A percentile compares a stretch with the other conserved stretches of the same genome.
Conservation (phyloP, 2,329 filamentous ascomycete genomes). For the Penicillium frequentans region DNA sequence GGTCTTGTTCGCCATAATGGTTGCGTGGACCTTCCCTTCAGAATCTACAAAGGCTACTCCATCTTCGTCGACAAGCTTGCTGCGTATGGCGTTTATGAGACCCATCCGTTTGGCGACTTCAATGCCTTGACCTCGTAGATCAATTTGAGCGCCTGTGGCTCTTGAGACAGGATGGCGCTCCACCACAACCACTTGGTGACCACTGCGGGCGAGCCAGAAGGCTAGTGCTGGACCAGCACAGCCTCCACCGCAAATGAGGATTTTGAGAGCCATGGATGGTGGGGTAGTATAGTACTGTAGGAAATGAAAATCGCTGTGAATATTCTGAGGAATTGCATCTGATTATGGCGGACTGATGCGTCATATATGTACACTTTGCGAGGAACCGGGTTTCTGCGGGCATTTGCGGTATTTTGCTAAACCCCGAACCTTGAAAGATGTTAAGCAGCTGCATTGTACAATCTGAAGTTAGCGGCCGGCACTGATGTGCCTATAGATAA, state of each 20-base stretch:
- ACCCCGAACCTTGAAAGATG: not conserved
- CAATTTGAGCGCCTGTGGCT: slow-evolving; percentile 53
- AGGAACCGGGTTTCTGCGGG: not conserved
- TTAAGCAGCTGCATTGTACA: not conserved
- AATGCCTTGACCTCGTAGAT: slow-evolving; percentile 54
- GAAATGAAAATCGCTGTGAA: not conserved
- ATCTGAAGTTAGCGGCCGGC: not conserved
- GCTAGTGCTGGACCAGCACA: slow-evolving; percentile 48
- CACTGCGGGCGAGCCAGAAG: slow-evolving; percentile 46
- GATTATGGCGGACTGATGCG: not conserved
- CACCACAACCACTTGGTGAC: slow-evolving; percentile 41
- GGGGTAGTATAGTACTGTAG: not conserved
- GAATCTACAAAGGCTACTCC: slow-evolving; percentile 51
- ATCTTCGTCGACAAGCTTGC: slow-evolving; percentile 46
- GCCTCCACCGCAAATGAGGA: slow-evolving; percentile 51
- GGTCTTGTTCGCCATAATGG: slow-evolving; percentile 40
- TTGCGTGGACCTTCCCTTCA: slow-evolving; percentile 40
- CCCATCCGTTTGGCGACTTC: slow-evolving; percentile 55
- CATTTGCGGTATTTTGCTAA: slow-evolving; percentile 1
- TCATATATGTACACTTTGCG: not conserved
- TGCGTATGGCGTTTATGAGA: slow-evolving; percentile 44
- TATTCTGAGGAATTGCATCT: not conserved
- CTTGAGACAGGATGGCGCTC: slow-evolving; percentile 47
- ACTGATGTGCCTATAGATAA: too few species aligned
- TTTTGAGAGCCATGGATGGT: slow-evolving; percentile 32